phyloP scores from a whole-genome alignment of 345 rosid genomes.

The Toxicodendron radicans region DNA sequence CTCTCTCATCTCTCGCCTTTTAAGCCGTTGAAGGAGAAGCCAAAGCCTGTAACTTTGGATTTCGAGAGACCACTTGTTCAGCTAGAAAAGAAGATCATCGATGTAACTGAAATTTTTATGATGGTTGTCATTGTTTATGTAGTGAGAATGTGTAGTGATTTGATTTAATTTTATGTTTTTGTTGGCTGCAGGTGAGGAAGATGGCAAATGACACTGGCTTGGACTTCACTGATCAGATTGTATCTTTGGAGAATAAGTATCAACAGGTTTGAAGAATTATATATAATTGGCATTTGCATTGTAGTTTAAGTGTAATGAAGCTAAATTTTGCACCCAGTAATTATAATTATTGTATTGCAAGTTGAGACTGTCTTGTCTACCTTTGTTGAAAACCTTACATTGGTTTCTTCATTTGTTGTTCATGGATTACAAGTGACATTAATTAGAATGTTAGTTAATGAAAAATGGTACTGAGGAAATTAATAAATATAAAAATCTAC shows the following conservation, averaged over 20 bases:
- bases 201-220: conserved; percentile 92
- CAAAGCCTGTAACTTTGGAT: conserved; percentile 77
- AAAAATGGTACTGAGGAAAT: not conserved
- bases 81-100: conserved; percentile 80
- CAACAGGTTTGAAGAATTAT: conserved; percentile 57
- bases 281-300: not conserved
- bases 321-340: not conserved
- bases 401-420: not conserved
- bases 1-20: conserved; percentile 75
- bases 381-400: not conserved
- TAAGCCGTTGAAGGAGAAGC: conserved; percentile 72
- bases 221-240: conserved; percentile 88
- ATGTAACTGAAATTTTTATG: conserved; percentile 39
- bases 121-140: conserved; percentile 6
- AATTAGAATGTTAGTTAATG: not conserved
- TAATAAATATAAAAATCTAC: not conserved
- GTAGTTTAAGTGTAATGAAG: not conserved
- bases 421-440: conserved; percentile 1
- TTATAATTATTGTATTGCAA: not conserved
- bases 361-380: not conserved
- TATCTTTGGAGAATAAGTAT: conserved; percentile 71
- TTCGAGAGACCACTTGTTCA: conserved; percentile 89
- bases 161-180: conserved; percentile 18
- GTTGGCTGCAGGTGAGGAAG: conserved; percentile 72
- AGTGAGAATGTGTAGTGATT: not conserved